Evolutionary conservation across 139 green algal genomes (phyloP).

Genomic region (Picochlorum sp.): DNA sequence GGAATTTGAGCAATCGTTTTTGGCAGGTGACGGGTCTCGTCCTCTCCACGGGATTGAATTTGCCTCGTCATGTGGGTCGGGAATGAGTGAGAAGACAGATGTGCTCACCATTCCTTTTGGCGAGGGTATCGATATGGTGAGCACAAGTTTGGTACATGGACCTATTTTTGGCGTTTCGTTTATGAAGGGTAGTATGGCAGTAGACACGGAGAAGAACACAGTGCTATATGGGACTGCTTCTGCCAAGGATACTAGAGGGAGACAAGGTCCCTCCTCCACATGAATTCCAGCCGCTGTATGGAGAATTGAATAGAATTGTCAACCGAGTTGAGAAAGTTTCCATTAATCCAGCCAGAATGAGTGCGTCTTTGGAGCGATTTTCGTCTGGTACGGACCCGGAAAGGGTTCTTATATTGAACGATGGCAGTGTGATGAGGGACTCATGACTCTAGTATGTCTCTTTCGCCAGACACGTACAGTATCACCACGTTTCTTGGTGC

Average conservation of each 20-base stretch:
- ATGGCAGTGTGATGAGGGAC: neutral
- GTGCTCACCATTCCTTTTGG: neutral
- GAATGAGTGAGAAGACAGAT: neutral
- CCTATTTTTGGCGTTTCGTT: neutral
- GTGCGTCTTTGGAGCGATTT: slow-evolving; percentile 9
- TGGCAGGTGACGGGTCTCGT: neutral
- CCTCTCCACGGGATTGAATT: slow-evolving; percentile 13
- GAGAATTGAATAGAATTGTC: neutral
- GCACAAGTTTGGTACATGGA: neutral
- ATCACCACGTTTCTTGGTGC: too few species aligned
- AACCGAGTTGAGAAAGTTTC: neutral
- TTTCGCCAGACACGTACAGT: too few species aligned
- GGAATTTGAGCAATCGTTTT: neutral
- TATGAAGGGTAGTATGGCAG: slow-evolving; percentile 1
- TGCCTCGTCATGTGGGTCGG: slow-evolving; percentile 8
- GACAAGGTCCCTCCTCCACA: slow-evolving; percentile 4
- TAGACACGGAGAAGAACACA: slow-evolving; percentile 5
- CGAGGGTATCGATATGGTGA: neutral
- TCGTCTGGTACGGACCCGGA: neutral
- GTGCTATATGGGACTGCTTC: slow-evolving; percentile 12
- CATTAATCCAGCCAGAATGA: neutral
- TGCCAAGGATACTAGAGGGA: neutral
- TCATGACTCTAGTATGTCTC: neutral
- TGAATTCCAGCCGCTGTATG: slow-evolving; percentile 19
- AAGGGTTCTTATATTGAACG: neutral